These are phyloP conservation scores for Colletotrichum tropicale DNA, from an alignment of 2,329 filamentous ascomycete species.

Conservation along the genomic window DNA sequence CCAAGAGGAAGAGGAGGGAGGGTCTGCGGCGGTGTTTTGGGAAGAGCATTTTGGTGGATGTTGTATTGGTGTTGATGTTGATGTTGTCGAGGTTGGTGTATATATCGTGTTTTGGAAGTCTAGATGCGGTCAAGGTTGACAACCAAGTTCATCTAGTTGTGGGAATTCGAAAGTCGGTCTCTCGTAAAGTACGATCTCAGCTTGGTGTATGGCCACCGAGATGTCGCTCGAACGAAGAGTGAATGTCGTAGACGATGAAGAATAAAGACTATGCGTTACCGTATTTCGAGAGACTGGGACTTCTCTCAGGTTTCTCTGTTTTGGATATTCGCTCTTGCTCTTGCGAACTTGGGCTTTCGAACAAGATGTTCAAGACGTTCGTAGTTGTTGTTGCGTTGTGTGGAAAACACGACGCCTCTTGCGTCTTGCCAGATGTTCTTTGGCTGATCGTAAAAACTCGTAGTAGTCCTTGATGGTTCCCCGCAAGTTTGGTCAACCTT, in stretches of 20 bases:
- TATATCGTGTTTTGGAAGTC: neutral
- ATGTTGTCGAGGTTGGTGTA: neutral
- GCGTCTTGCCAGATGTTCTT: neutral
- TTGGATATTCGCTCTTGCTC: too few relatives aligned
- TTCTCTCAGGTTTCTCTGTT: too few relatives aligned
- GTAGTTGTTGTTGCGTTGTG: neutral
- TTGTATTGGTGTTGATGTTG: too few relatives aligned
- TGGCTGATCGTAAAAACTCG: neutral
- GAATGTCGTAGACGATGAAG: too few relatives aligned
- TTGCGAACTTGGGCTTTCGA: neutral
- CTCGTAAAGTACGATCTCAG: neutral
- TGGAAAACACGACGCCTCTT: neutral
- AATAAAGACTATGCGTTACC: too few relatives aligned
- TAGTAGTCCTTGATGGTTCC: fast-evolving
- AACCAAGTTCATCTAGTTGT: neutral
- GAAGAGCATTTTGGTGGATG: neutral
- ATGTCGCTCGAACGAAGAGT: too few relatives aligned
- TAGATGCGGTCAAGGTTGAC: neutral
- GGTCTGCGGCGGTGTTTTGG: neutral
- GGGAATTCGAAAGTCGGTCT: neutral
- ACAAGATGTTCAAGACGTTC: neutral
- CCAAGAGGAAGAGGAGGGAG: neutral
- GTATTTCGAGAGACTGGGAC: too few relatives aligned
- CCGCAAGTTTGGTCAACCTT: neutral
- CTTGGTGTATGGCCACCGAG: too few relatives aligned